Percentiles rank a stretch among this genome's conserved stretches.
These are phyloP conservation scores for Verticillium albo-atrum DNA, from an alignment of 2,329 filamentous ascomycete species.

Conservation along the genomic window DNA sequence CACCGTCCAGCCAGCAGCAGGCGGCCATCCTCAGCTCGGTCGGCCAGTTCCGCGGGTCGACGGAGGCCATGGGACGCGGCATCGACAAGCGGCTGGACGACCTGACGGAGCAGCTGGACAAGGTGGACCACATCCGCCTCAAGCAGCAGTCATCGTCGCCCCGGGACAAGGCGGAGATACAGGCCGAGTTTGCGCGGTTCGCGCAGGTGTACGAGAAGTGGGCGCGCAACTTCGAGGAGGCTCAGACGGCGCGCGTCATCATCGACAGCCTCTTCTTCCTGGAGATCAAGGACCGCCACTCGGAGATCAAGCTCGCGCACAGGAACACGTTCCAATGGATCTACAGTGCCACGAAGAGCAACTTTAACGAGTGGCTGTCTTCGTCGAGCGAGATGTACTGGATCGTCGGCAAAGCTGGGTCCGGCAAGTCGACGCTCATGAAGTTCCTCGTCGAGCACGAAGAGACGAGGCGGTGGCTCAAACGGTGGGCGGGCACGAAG, in stretches of 20 bases:
- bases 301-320: slow-evolving; percentile 29
- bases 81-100: not conserved
- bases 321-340: slow-evolving; percentile 40
- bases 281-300: not conserved
- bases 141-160: not conserved
- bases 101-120: not conserved
- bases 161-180: not conserved
- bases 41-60: not conserved
- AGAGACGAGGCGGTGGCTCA: slow-evolving; percentile 19
- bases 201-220: not conserved
- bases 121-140: not conserved
- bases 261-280: not conserved
- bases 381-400: slow-evolving; percentile 21
- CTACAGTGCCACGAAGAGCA: slow-evolving; percentile 13
- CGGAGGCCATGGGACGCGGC: not conserved
- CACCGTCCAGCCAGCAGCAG: not conserved
- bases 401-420: slow-evolving; percentile 39
- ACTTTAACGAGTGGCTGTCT: slow-evolving; percentile 17
- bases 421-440: slow-evolving; percentile 44
- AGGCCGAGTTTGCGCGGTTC: not conserved
- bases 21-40: not conserved
- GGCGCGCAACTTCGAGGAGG: not conserved
- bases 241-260: not conserved
- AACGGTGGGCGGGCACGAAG: slow-evolving; percentile 25
- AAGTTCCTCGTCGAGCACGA: slow-evolving; percentile 30